Percentiles rank a stretch among this genome's conserved stretches.
These are phyloP conservation scores for Gloeopeniophorella convolvens DNA, from an alignment of 768 basidiomycete species.

Conservation along the genomic window DNA sequence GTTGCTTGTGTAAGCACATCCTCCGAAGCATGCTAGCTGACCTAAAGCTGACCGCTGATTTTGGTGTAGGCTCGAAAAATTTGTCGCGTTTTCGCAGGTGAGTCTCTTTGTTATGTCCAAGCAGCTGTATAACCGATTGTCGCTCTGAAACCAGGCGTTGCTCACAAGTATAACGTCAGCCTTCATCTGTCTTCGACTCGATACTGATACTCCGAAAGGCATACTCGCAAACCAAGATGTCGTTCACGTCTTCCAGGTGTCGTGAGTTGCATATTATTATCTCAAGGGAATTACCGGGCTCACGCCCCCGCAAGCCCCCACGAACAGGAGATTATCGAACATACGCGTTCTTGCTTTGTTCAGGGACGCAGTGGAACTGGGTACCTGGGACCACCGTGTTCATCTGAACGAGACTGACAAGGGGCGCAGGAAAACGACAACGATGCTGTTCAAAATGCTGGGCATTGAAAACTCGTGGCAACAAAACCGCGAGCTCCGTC, in stretches of 20 bases:
- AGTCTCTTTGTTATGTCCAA: background rate
- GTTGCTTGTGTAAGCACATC: slow-evolving; percentile 42
- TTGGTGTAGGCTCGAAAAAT: slow-evolving; percentile 24
- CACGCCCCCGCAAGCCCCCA: too few relatives aligned
- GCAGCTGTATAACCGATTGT: background rate
- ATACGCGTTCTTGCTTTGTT: slow-evolving; percentile 17
- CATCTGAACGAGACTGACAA: background rate
- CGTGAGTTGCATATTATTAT: slow-evolving; percentile 11
- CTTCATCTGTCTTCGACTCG: background rate
- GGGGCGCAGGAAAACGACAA: slow-evolving; percentile 59
- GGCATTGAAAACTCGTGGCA: slow-evolving; percentile 53
- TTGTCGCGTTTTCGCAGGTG: slow-evolving; percentile 26
- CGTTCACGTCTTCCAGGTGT: slow-evolving; percentile 19
- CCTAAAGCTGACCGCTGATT: background rate
- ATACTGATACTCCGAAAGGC: background rate
- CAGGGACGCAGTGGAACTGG: slow-evolving; percentile 64
- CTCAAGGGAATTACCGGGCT: too few relatives aligned
- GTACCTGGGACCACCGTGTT: slow-evolving; percentile 30
- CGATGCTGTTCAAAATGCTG: slow-evolving; percentile 74
- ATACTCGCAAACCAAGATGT: slow-evolving; percentile 17
- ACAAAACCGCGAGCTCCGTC: slow-evolving; percentile 34
- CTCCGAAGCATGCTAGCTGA: background rate
- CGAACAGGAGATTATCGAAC: slow-evolving; percentile 20
- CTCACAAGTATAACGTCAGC: slow-evolving; percentile 1
- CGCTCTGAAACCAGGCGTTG: slow-evolving; percentile 1